Conservation (phyloP, 2,329 filamentous ascomycete species). For the Setomelanomma holmii region DNA sequence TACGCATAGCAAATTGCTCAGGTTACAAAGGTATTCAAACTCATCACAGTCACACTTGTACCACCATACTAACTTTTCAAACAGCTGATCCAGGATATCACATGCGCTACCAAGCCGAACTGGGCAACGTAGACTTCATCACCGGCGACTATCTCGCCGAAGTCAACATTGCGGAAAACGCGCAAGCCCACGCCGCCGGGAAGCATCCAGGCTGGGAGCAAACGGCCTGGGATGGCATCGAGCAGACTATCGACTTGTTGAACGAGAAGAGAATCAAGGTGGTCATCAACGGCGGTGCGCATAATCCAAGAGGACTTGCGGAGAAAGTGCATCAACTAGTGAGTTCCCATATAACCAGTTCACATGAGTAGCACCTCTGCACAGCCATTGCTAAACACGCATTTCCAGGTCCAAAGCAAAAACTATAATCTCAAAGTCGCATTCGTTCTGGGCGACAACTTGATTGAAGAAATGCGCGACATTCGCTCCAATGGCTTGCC, state of each 20-base stretch:
- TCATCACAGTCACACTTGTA: neutral
- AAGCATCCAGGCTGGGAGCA: conserved; percentile 55
- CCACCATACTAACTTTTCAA: neutral
- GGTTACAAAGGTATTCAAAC: conserved; percentile 45
- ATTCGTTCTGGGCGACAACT: conserved; percentile 56
- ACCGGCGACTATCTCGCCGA: conserved; percentile 54
- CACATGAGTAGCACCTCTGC: too few relatives aligned
- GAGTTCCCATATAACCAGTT: conserved; percentile 6
- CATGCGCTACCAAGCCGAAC: conserved; percentile 44
- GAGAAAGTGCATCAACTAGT: conserved; percentile 53
- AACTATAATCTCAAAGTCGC: conserved; percentile 52
- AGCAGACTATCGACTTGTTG: conserved; percentile 55
- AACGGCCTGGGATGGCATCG: conserved; percentile 58
- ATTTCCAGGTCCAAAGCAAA: conserved; percentile 47
- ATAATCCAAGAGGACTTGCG: conserved; percentile 62
- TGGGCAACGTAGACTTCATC: conserved; percentile 50
- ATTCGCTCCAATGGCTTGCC: conserved; percentile 43
- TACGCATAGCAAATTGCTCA: conserved; percentile 50
- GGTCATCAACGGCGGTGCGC: conserved; percentile 63
- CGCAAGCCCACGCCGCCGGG: conserved; percentile 49
- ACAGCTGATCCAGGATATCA: conserved; percentile 48
- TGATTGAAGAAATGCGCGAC: conserved; percentile 45
- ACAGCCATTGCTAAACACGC: neutral
- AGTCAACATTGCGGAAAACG: conserved; percentile 57
- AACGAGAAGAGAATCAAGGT: conserved; percentile 61